Evolutionary conservation across 2,329 filamentous ascomycete genomes (phyloP).

Genomic region (Geosmithia flava): DNA sequence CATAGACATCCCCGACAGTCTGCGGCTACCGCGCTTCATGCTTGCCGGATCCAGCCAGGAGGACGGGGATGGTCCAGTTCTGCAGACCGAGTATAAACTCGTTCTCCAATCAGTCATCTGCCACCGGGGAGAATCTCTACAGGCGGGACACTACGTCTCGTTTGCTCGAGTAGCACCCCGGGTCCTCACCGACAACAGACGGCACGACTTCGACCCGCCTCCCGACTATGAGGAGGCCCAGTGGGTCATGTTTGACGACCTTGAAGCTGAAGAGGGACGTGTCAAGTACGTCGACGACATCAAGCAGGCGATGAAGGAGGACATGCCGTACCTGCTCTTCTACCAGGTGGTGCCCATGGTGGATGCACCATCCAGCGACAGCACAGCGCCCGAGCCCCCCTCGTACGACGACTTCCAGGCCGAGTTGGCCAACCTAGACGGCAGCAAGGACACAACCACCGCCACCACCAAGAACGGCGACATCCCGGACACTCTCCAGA

Average conservation of each 20-base stretch:
- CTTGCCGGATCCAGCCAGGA: slow-evolving; percentile 27
- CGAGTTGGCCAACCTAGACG: slow-evolving; percentile 18
- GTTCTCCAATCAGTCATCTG: slow-evolving; percentile 86
- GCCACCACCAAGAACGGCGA: not conserved
- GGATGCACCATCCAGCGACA: slow-evolving; percentile 44
- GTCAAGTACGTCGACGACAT: slow-evolving; percentile 69
- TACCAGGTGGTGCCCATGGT: slow-evolving; percentile 88
- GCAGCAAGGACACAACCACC: not conserved
- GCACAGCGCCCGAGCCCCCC: slow-evolving; percentile 38
- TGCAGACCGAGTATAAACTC: slow-evolving; percentile 86
- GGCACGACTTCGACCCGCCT: slow-evolving; percentile 41
- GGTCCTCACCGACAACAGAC: slow-evolving; percentile 46
- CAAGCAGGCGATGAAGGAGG: slow-evolving; percentile 63
- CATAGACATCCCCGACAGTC: slow-evolving; percentile 73
- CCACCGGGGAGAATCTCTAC: slow-evolving; percentile 73
- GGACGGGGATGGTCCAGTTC: slow-evolving; percentile 34
- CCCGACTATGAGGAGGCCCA: slow-evolving; percentile 58
- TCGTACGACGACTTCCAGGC: slow-evolving; percentile 43
- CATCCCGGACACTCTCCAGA: slow-evolving; percentile 9
- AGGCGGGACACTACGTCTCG: slow-evolving; percentile 85
- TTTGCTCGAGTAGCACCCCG: slow-evolving; percentile 65
- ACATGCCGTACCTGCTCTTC: slow-evolving; percentile 89
- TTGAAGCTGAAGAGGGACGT: slow-evolving; percentile 47
- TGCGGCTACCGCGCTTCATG: slow-evolving; percentile 85
- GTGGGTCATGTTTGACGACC: slow-evolving; percentile 90